phyloP scores from a whole-genome alignment of 331 rosid species.

The Saraca asoca region DNA sequence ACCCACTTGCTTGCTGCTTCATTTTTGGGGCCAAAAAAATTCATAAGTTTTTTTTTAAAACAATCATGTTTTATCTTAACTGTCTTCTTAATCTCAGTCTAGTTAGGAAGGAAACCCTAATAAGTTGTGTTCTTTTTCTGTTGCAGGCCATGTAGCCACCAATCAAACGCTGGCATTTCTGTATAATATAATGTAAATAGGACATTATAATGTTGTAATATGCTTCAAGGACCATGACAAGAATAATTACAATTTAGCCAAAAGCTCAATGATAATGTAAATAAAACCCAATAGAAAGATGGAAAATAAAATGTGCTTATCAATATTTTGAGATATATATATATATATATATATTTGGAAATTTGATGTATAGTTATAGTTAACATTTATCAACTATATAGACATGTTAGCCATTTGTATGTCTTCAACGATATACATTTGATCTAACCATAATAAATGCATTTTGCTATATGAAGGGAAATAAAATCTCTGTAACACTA shows the following conservation, averaged over 20 bases:
- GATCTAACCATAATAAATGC: too few relatives aligned
- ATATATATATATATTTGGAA: too few relatives aligned
- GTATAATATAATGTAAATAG: background rate
- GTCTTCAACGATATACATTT: too few relatives aligned
- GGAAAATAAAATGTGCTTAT: too few relatives aligned
- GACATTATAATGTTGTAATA: constrained; percentile 31
- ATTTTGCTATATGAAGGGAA: too few relatives aligned
- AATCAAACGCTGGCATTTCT: constrained; percentile 30
- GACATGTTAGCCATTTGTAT: too few relatives aligned
- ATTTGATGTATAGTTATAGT: too few relatives aligned
- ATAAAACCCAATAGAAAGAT: too few relatives aligned
- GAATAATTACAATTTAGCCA: constrained; percentile 55
- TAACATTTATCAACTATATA: too few relatives aligned
- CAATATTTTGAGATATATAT: too few relatives aligned
- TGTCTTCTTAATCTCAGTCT: constrained; percentile 23
- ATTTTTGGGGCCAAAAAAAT: constrained; percentile 43
- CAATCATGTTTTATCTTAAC: constrained; percentile 53
- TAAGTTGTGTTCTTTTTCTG: constrained; percentile 30
- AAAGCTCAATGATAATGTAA: too few relatives aligned
- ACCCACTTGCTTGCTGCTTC: constrained; percentile 55
- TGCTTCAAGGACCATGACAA: constrained; percentile 46
- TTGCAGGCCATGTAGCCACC: constrained; percentile 36
- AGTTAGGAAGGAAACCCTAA: constrained; percentile 43
- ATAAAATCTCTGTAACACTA: too few relatives aligned
- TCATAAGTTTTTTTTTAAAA: constrained; percentile 27